Conservation (phyloP, 805 yeast species). For the Lipomyces spencermartinsiae region DNA sequence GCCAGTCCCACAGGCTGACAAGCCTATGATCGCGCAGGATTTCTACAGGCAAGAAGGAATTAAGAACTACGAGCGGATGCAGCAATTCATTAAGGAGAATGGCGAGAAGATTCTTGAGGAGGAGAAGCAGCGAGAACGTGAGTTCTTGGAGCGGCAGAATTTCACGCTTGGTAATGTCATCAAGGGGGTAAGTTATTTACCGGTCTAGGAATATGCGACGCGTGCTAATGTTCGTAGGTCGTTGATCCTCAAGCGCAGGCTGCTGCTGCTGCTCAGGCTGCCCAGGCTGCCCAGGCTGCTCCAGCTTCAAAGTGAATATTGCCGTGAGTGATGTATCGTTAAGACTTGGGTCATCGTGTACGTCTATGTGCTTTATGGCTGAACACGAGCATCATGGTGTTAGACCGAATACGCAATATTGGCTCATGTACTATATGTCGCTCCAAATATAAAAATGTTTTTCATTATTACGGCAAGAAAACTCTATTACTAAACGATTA, state of each 20-base stretch:
- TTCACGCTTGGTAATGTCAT: conserved; percentile 83
- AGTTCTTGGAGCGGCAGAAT: conserved; percentile 80
- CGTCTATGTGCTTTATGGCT: background rate
- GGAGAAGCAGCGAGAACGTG: conserved; percentile 60
- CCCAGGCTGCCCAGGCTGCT: conserved; percentile 10
- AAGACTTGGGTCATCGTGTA: background rate
- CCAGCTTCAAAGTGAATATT: background rate
- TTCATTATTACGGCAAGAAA: background rate
- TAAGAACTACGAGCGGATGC: conserved; percentile 81
- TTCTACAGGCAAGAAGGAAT: conserved; percentile 90
- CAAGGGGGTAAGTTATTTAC: conserved; percentile 60
- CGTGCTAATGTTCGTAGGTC: conserved; percentile 11
- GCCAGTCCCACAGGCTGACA: conserved; percentile 52
- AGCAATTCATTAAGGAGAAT: conserved; percentile 83
- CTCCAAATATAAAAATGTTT: background rate
- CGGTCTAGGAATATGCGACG: background rate
- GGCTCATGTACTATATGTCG: background rate
- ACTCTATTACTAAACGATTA: conserved; percentile 1
- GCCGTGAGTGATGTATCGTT: background rate
- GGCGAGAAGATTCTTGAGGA: conserved; percentile 59
- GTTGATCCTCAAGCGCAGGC: conserved; percentile 21
- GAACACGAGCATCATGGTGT: conserved; percentile 1
- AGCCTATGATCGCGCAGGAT: conserved; percentile 80
- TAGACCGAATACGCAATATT: background rate
- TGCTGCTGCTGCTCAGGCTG: conserved; percentile 6